phyloP scores from a whole-genome alignment of 345 rosid species.

The Atalantia buxifolia region DNA sequence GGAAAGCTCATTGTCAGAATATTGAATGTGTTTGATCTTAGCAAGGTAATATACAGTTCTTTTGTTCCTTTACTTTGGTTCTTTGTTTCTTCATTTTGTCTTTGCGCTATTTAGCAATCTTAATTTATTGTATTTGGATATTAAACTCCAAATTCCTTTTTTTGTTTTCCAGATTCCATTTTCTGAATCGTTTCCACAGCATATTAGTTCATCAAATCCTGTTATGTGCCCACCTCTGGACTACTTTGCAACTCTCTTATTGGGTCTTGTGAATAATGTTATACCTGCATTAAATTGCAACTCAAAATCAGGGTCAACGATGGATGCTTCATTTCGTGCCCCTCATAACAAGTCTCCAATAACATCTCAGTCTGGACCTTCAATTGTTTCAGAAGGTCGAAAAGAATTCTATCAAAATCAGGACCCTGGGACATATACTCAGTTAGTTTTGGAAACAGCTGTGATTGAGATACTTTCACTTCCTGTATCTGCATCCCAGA shows the following conservation, averaged over 20 bases:
- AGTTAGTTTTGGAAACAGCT: conserved; percentile 91
- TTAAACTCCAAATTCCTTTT: not conserved
- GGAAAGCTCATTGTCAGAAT: conserved; percentile 70
- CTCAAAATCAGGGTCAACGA: conserved; percentile 59
- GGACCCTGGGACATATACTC: conserved; percentile 96
- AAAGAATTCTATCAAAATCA: conserved; percentile 95
- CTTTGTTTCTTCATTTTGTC: not conserved
- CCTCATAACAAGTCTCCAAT: conserved; percentile 62
- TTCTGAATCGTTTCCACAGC: conserved; percentile 91
- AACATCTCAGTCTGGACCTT: conserved; percentile 68
- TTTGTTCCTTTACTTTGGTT: not conserved
- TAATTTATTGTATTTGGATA: not conserved
- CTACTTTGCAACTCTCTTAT: conserved; percentile 81
- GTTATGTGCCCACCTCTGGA: conserved; percentile 81
- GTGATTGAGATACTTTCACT: conserved; percentile 94
- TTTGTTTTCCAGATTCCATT: conserved; percentile 63
- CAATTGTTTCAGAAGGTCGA: conserved; percentile 71
- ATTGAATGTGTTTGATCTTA: conserved; percentile 76
- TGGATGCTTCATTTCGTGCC: conserved; percentile 59
- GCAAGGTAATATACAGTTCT: conserved; percentile 53
- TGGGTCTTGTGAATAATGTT: conserved; percentile 90
- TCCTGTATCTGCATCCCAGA: conserved; percentile 84
- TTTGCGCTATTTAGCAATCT: not conserved
- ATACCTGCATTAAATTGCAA: conserved; percentile 81
- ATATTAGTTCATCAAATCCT: conserved; percentile 62